These are phyloP conservation scores for Ceratocystiopsis brevicomis DNA, from an alignment of 2,329 filamentous ascomycete species.

Conservation along the genomic window DNA sequence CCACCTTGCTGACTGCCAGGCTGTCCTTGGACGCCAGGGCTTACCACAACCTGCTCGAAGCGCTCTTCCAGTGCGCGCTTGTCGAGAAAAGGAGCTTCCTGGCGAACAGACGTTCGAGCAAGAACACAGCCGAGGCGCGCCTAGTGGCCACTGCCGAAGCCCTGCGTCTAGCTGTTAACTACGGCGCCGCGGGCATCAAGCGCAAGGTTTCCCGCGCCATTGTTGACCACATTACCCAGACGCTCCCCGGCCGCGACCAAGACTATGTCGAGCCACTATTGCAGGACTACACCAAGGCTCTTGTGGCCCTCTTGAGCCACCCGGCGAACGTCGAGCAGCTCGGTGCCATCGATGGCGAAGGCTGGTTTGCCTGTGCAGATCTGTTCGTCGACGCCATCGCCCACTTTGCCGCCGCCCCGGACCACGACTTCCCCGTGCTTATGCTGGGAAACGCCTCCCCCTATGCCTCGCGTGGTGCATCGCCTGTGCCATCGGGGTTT, in stretches of 20 bases:
- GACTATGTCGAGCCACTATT: conserved; percentile 48
- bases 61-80: conserved; percentile 50
- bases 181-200: conserved; percentile 48
- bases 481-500: conserved; percentile 21
- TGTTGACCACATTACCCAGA: conserved; percentile 64
- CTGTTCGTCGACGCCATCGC: conserved; percentile 52
- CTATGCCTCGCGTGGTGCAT: conserved; percentile 14
- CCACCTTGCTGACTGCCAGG: not conserved
- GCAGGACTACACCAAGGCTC: conserved; percentile 59
- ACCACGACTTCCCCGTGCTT: conserved; percentile 13
- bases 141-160: conserved; percentile 52
- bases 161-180: conserved; percentile 51
- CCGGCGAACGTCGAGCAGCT: conserved; percentile 68
- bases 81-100: conserved; percentile 48
- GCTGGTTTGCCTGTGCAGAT: conserved; percentile 50
- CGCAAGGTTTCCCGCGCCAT: conserved; percentile 62
- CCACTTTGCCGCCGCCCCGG: conserved; percentile 25
- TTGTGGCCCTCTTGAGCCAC: conserved; percentile 51
- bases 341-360: conserved; percentile 30
- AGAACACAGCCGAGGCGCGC: conserved; percentile 32
- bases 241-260: conserved; percentile 42
- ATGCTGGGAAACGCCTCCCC: too few species aligned
- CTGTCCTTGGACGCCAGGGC: conserved; percentile 46
- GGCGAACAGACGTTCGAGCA: conserved; percentile 27
- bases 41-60: conserved; percentile 69